A percentile compares a stretch with the other conserved stretches of the same genome.
Conservation (phyloP, 2,329 filamentous ascomycete genomes). For the Colletotrichum sp. region DNA sequence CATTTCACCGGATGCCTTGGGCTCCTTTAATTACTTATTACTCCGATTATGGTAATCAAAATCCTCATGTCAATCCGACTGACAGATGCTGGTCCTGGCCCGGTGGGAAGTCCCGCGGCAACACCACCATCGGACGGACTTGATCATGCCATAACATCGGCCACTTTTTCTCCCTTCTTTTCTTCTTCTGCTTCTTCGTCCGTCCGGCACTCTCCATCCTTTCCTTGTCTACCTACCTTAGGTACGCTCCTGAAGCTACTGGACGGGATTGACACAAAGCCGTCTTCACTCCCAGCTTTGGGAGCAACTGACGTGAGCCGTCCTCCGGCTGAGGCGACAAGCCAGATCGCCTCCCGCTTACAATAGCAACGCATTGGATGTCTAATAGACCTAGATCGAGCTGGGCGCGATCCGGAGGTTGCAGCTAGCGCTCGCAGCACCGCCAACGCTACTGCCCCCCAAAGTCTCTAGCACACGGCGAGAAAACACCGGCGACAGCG, state of each 20-base stretch:
- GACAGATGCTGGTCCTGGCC: not conserved
- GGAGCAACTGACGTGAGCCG: not conserved
- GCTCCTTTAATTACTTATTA: not conserved
- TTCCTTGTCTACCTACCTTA: not conserved
- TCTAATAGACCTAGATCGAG: not conserved
- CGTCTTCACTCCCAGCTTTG: not conserved
- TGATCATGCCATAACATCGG: not conserved
- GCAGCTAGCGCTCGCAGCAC: not conserved
- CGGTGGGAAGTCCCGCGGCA: slow-evolving; percentile 6
- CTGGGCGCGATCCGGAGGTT: not conserved
- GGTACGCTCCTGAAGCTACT: not conserved
- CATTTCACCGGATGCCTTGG: not conserved
- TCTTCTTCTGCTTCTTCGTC: not conserved
- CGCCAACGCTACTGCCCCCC: not conserved
- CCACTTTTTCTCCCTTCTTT: not conserved
- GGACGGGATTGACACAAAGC: not conserved
- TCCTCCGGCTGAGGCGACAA: not conserved
- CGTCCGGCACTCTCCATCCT: not conserved
- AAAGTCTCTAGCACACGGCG: not conserved
- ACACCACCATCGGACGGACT: slow-evolving; percentile 7
- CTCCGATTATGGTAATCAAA: not conserved
- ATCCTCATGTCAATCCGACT: not conserved
- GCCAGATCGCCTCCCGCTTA: not conserved
- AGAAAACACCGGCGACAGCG: not conserved
- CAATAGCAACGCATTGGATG: not conserved